Base-by-base conservation (phyloP, 176 grass and related monocot species). In the Cymbopogon citratus region DNA sequence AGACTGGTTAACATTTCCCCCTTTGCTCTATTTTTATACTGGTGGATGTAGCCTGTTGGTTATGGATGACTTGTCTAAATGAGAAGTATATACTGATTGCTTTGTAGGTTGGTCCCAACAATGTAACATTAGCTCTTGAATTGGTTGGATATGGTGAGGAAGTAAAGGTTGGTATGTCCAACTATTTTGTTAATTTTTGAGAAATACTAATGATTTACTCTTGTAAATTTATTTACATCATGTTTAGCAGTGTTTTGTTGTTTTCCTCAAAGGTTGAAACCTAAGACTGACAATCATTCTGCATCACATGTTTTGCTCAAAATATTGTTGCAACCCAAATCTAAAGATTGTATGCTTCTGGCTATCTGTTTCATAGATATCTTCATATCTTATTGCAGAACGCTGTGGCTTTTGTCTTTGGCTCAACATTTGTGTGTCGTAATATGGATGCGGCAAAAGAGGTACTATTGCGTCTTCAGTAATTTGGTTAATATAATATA, bases 371-470 rank as follows among this genome's bases (percentile, higher is more conserved):
- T 77, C 78, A 79, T 63, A 83, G 1, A 52, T 90, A 62, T 93
- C 1, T 78, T 81, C 1, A 43, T 88, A 56, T 93, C 2, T 78
- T 75, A n/a, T 84, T 90, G 67, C 88, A 99, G 96, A 93, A 99
- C 88, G 96, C 96, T 52, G 86, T 99, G 82, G 44, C 87, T 62
- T 93, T 72, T 78, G 89, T 91, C 43, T 99, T 99, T 78, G 96
- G 96, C 69, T 93, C 92, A 34, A 90, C 96, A 83, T 99, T 99
- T 91, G 92, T 99, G 44, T 99, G 96, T 73, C 77, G 59, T 81
- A 89, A 88, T 86, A 91, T 66, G 66, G 87, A 95, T 77, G 83
- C 87, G 23, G 96, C 96, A 77, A 99, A 99, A 66, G 90, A 99
- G 89, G 96, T 99, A 90, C 24, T 26, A 18, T 54, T 63, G 33